Base-by-base conservation (phyloP, 768 basidiomycete genomes). In the Mycena galericulata region DNA sequence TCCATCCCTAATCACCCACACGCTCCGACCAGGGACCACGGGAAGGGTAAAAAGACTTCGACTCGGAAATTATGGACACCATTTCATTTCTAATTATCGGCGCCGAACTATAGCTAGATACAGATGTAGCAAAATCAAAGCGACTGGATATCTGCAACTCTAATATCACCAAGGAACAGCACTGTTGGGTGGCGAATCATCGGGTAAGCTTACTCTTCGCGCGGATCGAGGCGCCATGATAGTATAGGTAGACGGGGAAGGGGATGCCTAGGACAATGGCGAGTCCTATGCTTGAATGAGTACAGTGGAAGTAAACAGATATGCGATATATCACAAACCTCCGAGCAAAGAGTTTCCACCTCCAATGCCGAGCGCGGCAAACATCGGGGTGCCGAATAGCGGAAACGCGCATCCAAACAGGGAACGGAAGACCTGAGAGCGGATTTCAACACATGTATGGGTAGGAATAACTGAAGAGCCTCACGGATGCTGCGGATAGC, bases 381-480 rank as follows among this genome's bases (percentile, higher is more conserved):
- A 90, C 85, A 91, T 89, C 70, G 87, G 86, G 64, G 80, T 75
- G 20, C 88, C 91, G 59, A 91, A 92, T 14, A 91, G 77, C 4
- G 91, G 90, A 77, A 92, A 91, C 0, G 81, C 83, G 67, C 91
- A 92, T 47, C 88, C 90, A 45, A 90, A 82, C 54, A 89, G 27
- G 10, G 87, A 90, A 2, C 90, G 87, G 76, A 91, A 85, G 53
- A 88, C 83, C 87, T 87, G 63, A 3, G 24, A 47, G 46, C 46
- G 46, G 34, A 36, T 36, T 36, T 36, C 34, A 36, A 15, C 24
- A 20, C 17, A 54, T 53, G 34, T 65, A 38, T 24, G 38, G 18
- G 22, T 20, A 15, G 20, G 53, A 34, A 56, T 14, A 20, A 34
- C 9, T 57, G 29, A 36, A 1, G 34, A 4, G 22, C 72, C 81